These are phyloP conservation scores for Coprinellus micaceus DNA, from an alignment of 768 basidiomycete species.

Conservation along the genomic window DNA sequence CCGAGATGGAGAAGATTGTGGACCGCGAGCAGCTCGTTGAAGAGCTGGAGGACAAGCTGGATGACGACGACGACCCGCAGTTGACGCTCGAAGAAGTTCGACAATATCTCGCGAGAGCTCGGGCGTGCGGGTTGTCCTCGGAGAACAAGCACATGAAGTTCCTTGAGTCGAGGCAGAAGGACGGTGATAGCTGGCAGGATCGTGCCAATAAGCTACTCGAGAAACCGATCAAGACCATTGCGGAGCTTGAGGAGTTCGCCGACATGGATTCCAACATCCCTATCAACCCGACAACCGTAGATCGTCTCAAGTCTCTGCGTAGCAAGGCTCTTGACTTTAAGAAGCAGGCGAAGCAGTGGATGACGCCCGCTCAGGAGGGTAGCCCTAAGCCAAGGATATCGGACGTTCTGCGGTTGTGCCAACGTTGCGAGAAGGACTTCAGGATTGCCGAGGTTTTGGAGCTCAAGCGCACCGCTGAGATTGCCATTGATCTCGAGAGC, in stretches of 20 bases:
- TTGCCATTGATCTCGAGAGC: constrained; percentile 74
- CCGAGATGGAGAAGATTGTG: constrained; percentile 75
- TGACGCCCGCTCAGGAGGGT: constrained; percentile 48
- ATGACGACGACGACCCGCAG: constrained; percentile 48
- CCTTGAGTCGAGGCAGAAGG: constrained; percentile 59
- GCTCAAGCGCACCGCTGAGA: constrained; percentile 66
- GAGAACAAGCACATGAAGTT: constrained; percentile 64
- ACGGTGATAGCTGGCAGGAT: constrained; percentile 77
- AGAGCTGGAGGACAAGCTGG: constrained; percentile 71
- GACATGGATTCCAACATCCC: constrained; percentile 64
- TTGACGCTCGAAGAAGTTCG: constrained; percentile 78
- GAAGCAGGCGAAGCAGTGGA: constrained; percentile 71
- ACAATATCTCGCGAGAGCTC: constrained; percentile 65
- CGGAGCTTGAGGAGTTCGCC: constrained; percentile 71
- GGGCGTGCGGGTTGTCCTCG: constrained; percentile 56
- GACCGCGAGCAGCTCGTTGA: constrained; percentile 72
- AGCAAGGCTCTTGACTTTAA: constrained; percentile 76
- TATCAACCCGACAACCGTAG: constrained; percentile 62
- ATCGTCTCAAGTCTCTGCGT: constrained; percentile 60
- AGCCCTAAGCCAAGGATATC: constrained; percentile 57
- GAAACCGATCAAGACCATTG: constrained; percentile 69
- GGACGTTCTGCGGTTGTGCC: constrained; percentile 67
- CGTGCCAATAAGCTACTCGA: constrained; percentile 62
- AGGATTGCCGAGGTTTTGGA: constrained; percentile 62
- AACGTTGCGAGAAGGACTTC: constrained; percentile 74